phyloP scores from a whole-genome alignment of 306 rosid genomes.

The Carpinus fangiana region DNA sequence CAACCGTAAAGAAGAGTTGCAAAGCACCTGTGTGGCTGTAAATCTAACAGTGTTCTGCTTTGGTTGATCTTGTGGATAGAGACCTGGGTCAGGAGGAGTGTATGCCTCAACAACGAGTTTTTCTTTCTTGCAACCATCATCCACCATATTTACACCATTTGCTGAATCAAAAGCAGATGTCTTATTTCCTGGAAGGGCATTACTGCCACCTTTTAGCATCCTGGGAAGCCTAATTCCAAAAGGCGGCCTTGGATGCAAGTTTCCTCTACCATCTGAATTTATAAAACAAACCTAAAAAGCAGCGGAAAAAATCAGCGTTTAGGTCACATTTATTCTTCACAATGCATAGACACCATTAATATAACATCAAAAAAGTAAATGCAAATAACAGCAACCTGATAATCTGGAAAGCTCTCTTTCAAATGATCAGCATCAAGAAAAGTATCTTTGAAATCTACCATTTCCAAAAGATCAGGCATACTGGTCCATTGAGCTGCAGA shows the following conservation, averaged over 20 bases:
- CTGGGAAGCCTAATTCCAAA: conserved; percentile 79
- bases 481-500: conserved; percentile 97
- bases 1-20: conserved; percentile 25
- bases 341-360: conserved; percentile 15
- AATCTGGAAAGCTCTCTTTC: conserved; percentile 66
- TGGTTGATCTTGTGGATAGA: conserved; percentile 98
- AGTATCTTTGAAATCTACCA: conserved; percentile 95
- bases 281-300: conserved; percentile 61
- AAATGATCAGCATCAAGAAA: conserved; percentile 82
- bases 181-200: conserved; percentile 53
- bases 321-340: conserved; percentile 13
- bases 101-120: conserved; percentile 70
- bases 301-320: conserved; percentile 25
- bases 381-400: conserved; percentile 56
- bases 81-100: conserved; percentile 94
- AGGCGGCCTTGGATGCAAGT: conserved; percentile 74
- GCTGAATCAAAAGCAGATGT: conserved; percentile 43
- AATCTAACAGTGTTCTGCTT: conserved; percentile 91
- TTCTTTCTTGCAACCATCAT: conserved; percentile 57
- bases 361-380: conserved; percentile 21
- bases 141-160: conserved; percentile 37
- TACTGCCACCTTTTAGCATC: conserved; percentile 49
- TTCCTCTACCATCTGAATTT: conserved; percentile 58
- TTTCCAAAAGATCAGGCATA: conserved; percentile 88
- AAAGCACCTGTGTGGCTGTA: conserved; percentile 85